Evolutionary conservation across 345 rosid species (phyloP).

Genomic region (Noccaea bulbosa): DNA sequence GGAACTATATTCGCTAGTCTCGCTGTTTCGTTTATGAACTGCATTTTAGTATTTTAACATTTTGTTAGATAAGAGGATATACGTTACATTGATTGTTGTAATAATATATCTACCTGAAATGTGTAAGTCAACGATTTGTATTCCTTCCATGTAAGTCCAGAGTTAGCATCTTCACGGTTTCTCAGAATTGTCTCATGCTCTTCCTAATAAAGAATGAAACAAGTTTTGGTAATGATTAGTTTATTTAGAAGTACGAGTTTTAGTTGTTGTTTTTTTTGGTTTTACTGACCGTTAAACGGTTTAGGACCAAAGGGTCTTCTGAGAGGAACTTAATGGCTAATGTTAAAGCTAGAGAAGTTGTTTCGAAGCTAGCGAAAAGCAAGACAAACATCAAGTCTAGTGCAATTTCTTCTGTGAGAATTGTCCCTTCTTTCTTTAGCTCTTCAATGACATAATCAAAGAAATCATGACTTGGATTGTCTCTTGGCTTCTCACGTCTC

Average conservation of each 20-base stretch:
- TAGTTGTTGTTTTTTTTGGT: background rate
- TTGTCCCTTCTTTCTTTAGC: conserved; percentile 71
- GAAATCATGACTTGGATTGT: conserved; percentile 61
- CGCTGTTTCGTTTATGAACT: conserved; percentile 42
- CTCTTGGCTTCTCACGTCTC: conserved; percentile 61
- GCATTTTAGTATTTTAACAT: background rate
- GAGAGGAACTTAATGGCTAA: conserved; percentile 78
- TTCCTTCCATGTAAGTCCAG: conserved; percentile 91
- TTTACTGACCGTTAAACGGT: conserved; percentile 66
- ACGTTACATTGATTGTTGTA: no score
- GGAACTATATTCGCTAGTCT: conserved; percentile 41
- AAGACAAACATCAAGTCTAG: conserved; percentile 94
- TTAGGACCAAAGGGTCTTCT: conserved; percentile 62
- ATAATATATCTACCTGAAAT: conserved; percentile 86
- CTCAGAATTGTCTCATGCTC: conserved; percentile 74
- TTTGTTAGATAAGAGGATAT: conserved; percentile 18
- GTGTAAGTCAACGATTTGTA: conserved; percentile 95
- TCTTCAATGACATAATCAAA: conserved; percentile 85
- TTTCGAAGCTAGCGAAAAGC: conserved; percentile 92
- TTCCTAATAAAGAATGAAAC: conserved; percentile 57
- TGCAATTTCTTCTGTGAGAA: conserved; percentile 82
- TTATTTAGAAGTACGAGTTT: background rate
- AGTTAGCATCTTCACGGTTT: conserved; percentile 54
- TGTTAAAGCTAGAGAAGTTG: conserved; percentile 89
- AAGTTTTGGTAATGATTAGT: conserved; percentile 16